Base-by-base conservation (phyloP, 352 stramenopile genomes). In the Phytophthora citricola region DNA sequence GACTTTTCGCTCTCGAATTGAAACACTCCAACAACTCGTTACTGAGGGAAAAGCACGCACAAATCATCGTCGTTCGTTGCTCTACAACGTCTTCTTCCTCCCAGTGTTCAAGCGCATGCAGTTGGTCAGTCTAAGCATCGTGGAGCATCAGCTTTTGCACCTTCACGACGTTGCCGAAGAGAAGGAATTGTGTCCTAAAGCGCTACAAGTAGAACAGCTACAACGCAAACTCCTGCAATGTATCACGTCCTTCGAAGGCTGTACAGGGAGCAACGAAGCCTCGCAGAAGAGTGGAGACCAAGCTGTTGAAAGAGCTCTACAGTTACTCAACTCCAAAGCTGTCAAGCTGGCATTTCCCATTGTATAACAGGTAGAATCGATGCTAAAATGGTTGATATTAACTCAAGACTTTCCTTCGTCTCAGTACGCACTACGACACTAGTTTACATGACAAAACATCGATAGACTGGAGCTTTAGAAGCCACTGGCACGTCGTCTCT, bases 241-340 rank as follows among this genome's bases (percentile, higher is more conserved):
- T 47, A 71, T 88, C 58, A 90, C 79, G 0, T 84, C 81, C 7
- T 91, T 91, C 54, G 79, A 91, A 75, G 80, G 83, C 8, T 91
- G 79, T 53, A 77, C 75, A 5, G 75, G 80, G 0, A 84, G 70
- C 46, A 54, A 55, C 10, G 65, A 76, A 32, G 63, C 66, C 11
- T 75, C 76, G 1, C 68, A 79, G 58, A 89, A 88, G 26, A 90
- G 80, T 59, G 56, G 48, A 2, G 78, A 90, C 27, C 86, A 91
- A 51, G 74, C 79, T 6, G 60, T 90, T 1, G 76, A 83, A 20
- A 69, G 87, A 24, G 79, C 83, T 24, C 40, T 81, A 10, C 76
- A 89, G 58, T 91, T 91, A 29, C 52, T 82, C 1, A 68, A 62
- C 24, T 79, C 70, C 10, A 83, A 79, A 58, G 62, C 76, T 24